A percentile compares a stretch with the other conserved stretches of the same genome.
phyloP scores from a whole-genome alignment of 2,329 filamentous ascomycete genomes.

The Claviceps spartinae region DNA sequence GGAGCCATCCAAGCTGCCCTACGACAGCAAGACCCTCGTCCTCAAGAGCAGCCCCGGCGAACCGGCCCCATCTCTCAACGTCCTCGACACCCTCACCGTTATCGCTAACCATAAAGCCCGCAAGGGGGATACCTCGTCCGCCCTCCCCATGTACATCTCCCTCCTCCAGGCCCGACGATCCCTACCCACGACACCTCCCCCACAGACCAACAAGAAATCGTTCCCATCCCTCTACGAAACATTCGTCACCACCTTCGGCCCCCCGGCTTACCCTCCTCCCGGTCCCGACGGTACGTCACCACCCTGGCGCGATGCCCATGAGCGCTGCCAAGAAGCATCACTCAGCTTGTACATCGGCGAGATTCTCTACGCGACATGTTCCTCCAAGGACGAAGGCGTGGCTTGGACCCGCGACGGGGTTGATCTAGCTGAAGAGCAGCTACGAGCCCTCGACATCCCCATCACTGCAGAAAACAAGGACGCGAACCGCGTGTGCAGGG shows the following conservation, averaged over 20 bases:
- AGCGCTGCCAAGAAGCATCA: slow-evolving; percentile 72
- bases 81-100: slow-evolving; percentile 62
- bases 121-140: slow-evolving; percentile 48
- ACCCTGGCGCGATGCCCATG: slow-evolving; percentile 48
- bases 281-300: slow-evolving; percentile 56
- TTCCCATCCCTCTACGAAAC: slow-evolving; percentile 9
- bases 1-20: slow-evolving; percentile 22
- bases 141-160: slow-evolving; percentile 76
- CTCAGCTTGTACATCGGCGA: slow-evolving; percentile 87
- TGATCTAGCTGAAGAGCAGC: slow-evolving; percentile 59
- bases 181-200: slow-evolving; percentile 28
- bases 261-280: slow-evolving; percentile 55
- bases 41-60: slow-evolving; percentile 38
- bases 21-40: slow-evolving; percentile 50
- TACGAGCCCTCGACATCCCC: slow-evolving; percentile 28
- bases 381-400: slow-evolving; percentile 53
- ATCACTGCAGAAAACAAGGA: slow-evolving; percentile 12
- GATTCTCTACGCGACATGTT: slow-evolving; percentile 59
- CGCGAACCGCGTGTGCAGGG: slow-evolving; percentile 46
- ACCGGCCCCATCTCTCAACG: slow-evolving; percentile 52
- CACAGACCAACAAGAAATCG: slow-evolving; percentile 9
- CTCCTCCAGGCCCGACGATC: slow-evolving; percentile 65
- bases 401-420: slow-evolving; percentile 86
- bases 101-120: slow-evolving; percentile 67
- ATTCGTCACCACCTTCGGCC: slow-evolving; percentile 16